phyloP scores from a whole-genome alignment of 1,284 basidiomycete genomes.

The Takashimella koratensis region DNA sequence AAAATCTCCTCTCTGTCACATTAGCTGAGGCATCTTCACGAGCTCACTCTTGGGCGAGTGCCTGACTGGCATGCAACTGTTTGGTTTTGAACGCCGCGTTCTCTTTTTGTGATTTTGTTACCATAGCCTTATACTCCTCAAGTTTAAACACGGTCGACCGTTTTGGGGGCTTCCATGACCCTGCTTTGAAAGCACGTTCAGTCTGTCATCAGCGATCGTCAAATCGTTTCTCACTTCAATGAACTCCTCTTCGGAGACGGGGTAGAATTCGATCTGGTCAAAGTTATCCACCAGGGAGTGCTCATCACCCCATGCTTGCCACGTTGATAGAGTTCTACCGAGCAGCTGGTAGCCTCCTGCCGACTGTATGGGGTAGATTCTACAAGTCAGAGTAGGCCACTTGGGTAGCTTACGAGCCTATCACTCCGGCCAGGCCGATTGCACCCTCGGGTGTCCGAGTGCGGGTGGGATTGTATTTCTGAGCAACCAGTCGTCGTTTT shows the following conservation, averaged over 20 bases:
- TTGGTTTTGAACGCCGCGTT: too few species aligned
- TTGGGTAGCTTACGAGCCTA: too few species aligned
- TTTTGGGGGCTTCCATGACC: slow-evolving; percentile 54
- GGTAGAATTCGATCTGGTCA: slow-evolving; percentile 56
- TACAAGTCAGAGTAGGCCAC: too few species aligned
- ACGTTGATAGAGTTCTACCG: slow-evolving; percentile 45
- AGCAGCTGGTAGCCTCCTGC: slow-evolving; percentile 65
- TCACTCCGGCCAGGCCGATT: slow-evolving; percentile 51
- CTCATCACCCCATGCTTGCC: slow-evolving; percentile 40
- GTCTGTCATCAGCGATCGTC: too few species aligned
- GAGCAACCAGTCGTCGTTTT: slow-evolving; percentile 31
- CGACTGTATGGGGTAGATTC: slow-evolving; percentile 64
- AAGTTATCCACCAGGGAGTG: slow-evolving; percentile 65
- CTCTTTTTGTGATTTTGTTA: too few species aligned
- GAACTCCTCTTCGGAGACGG: slow-evolving; percentile 29
- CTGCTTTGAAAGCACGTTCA: slow-evolving; percentile 60
- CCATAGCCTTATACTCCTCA: too few species aligned
- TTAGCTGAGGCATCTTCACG: too few species aligned
- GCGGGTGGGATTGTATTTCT: slow-evolving; percentile 51
- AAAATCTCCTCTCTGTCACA: too few species aligned
- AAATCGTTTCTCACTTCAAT: too few species aligned
- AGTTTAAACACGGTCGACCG: slow-evolving; percentile 43
- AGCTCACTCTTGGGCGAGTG: too few species aligned
- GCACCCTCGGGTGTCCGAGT: slow-evolving; percentile 53
- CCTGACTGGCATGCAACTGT: too few species aligned